A percentile compares a stretch with the other conserved stretches of the same genome.
Conservation (phyloP, 2,329 filamentous ascomycete genomes). For the Aspergillus latus region DNA sequence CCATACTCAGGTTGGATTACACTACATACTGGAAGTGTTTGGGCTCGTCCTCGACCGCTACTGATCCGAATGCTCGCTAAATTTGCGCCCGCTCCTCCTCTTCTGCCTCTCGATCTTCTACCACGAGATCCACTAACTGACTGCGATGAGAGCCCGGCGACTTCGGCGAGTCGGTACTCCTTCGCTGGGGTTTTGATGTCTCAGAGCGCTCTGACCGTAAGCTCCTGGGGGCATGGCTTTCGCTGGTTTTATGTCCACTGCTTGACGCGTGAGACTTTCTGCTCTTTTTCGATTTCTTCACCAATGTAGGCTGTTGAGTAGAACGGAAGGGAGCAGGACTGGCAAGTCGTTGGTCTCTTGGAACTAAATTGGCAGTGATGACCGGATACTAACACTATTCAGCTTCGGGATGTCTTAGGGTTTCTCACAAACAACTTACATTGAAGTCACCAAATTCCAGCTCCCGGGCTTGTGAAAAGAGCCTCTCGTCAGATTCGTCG, state of each 20-base stretch:
- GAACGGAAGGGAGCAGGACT: constrained; percentile 50
- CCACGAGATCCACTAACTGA: constrained; percentile 66
- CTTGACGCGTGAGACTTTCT: constrained; percentile 32
- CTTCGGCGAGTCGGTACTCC: constrained; percentile 37
- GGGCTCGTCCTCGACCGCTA: constrained; percentile 54
- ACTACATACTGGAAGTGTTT: constrained; percentile 35
- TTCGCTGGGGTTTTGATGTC: constrained; percentile 28
- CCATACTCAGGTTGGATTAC: not conserved
- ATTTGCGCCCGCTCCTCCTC: constrained; percentile 62
- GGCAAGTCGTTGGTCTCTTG: constrained; percentile 66
- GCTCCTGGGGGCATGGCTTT: constrained; percentile 32
- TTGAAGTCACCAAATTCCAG: constrained; percentile 78
- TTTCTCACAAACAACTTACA: constrained; percentile 55
- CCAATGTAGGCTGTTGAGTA: constrained; percentile 39
- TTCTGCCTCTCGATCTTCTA: constrained; percentile 64
- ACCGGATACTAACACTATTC: constrained; percentile 73
- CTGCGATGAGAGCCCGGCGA: constrained; percentile 59
- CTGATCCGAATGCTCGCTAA: constrained; percentile 61
- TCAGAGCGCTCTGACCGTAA: constrained; percentile 30
- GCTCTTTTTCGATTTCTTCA: constrained; percentile 42
- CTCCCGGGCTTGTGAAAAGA: constrained; percentile 47
- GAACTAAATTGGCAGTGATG: constrained; percentile 77
- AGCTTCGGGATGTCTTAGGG: constrained; percentile 19
- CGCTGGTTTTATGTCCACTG: constrained; percentile 25
- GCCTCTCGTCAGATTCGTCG: constrained; percentile 49